phyloP scores from a whole-genome alignment of 148 eudicot genomes.

The Pouteria glomerata region DNA sequence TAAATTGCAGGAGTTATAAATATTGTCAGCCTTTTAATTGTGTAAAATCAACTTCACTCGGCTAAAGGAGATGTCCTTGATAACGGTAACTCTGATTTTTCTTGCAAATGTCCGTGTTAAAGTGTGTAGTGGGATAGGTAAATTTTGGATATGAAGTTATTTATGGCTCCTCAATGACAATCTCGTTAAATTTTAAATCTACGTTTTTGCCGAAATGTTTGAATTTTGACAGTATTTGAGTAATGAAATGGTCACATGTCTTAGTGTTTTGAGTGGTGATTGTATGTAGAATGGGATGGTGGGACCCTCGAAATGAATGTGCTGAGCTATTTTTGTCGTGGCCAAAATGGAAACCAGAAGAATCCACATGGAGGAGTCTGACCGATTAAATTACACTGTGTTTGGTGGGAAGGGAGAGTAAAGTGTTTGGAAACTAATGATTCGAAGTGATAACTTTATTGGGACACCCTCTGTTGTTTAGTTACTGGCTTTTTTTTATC shows the following conservation, averaged over 20 bases:
- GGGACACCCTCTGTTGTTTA: not conserved
- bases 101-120: not conserved
- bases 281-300: not conserved
- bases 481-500: not conserved
- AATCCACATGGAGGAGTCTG: slow-evolving; percentile 16
- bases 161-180: not conserved
- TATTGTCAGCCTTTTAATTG: not conserved
- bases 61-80: not conserved
- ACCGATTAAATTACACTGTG: slow-evolving; percentile 9
- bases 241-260: not conserved
- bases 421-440: slow-evolving; percentile 3
- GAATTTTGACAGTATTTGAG: not conserved
- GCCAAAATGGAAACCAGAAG: slow-evolving; percentile 17
- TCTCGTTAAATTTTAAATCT: not conserved
- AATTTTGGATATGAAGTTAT: not conserved
- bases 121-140: not conserved
- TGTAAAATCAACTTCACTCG: not conserved
- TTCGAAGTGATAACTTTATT: not conserved
- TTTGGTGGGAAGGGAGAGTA: slow-evolving; percentile 10
- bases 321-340: slow-evolving; percentile 13
- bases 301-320: slow-evolving; percentile 10
- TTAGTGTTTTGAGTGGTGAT: slow-evolving; percentile 6
- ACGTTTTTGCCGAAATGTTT: not conserved
- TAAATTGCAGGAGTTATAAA: not conserved
- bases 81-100: not conserved